Evolutionary conservation across 768 basidiomycete genomes (phyloP).

Genomic region (Crassisporium funariophilum): DNA sequence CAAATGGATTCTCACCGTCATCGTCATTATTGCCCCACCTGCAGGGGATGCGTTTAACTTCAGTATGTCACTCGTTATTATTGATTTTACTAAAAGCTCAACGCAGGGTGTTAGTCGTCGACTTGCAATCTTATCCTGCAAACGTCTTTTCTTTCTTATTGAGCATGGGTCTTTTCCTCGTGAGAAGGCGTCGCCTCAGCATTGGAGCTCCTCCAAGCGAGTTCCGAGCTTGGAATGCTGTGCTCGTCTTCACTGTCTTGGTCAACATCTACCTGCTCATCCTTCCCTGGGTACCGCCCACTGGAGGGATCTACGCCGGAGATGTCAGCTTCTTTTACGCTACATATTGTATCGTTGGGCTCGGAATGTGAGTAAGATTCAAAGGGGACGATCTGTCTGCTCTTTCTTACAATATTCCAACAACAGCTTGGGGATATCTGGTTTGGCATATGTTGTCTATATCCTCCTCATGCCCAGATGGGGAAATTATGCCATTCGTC

Average conservation of each 20-base stretch:
- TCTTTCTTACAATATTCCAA: constrained; percentile 4
- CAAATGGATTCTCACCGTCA: constrained; percentile 46
- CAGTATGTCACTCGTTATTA: no score
- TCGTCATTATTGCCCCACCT: constrained; percentile 50
- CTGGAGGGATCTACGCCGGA: constrained; percentile 37
- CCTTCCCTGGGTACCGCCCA: constrained; percentile 44
- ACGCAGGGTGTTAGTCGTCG: no score
- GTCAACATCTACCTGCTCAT: constrained; percentile 43
- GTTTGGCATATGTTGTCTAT: constrained; percentile 34
- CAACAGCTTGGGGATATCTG: constrained; percentile 31
- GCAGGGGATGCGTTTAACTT: constrained; percentile 47
- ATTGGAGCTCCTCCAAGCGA: constrained; percentile 35
- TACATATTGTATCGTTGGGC: constrained; percentile 41
- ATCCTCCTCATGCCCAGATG: constrained; percentile 44
- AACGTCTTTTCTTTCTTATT: constrained; percentile 39
- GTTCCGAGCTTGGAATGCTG: constrained; percentile 40
- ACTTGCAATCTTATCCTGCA: constrained; percentile 41
- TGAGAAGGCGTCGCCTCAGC: constrained; percentile 32
- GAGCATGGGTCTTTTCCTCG: constrained; percentile 35
- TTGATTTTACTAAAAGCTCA: no score
- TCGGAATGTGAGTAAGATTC: constrained; percentile 32
- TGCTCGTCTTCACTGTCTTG: constrained; percentile 34
- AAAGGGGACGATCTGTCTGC: neutral
- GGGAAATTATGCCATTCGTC: constrained; percentile 46
- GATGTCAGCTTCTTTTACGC: constrained; percentile 47